Conservation (phyloP, 306 rosid species). For the Quercus suber region DNA sequence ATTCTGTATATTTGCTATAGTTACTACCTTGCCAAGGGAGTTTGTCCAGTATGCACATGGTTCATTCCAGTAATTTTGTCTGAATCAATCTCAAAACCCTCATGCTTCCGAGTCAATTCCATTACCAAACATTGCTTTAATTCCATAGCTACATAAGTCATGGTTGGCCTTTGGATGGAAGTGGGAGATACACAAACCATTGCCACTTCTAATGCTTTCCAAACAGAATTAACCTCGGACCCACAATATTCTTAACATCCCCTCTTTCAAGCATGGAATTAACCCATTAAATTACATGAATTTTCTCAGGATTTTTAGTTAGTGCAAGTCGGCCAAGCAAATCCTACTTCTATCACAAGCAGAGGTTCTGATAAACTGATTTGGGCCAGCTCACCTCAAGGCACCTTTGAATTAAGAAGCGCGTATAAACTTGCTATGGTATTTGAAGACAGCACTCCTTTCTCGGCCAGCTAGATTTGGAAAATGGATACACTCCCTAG, state of each 20-base stretch:
- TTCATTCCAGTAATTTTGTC: no score
- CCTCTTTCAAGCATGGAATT: conserved; percentile 28
- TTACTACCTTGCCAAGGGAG: no score
- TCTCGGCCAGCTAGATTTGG: no score
- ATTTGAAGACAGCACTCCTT: no score
- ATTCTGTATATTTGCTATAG: no score
- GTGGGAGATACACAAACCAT: conserved; percentile 35
- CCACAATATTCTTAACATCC: conserved; percentile 34
- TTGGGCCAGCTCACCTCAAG: no score
- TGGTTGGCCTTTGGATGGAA: conserved; percentile 41
- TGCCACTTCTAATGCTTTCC: conserved; percentile 47
- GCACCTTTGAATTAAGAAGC: no score
- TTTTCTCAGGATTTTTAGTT: conserved; percentile 5
- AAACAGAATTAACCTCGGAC: conserved; percentile 32
- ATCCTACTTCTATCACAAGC: no score
- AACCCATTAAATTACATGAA: conserved; percentile 43
- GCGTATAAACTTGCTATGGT: no score
- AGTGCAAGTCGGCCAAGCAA: conserved; percentile 21
- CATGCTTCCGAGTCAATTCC: conserved; percentile 14
- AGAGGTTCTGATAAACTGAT: no score
- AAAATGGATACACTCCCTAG: no score
- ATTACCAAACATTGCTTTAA: conserved; percentile 40
- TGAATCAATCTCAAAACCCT: neutral
- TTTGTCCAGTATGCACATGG: no score
- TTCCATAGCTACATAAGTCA: conserved; percentile 41